Base-by-base conservation (phyloP, 2,329 filamentous ascomycete species). In the Calcarisporium arbuscula region DNA sequence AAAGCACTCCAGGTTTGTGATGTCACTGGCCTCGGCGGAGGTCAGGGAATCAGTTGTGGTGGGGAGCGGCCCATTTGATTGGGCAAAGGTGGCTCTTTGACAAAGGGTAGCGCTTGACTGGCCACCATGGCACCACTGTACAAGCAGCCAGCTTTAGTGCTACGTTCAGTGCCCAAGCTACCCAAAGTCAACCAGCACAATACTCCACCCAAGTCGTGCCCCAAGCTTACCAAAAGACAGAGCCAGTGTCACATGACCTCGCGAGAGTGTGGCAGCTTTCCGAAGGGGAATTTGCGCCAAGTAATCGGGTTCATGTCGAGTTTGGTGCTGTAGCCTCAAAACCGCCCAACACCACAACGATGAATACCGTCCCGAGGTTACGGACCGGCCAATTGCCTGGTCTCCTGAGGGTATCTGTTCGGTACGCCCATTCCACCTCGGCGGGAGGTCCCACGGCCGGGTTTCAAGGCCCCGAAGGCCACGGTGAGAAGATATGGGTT, bases 401-500 rank as follows among this genome's bases (percentile, higher is more conserved):
- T 40, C 48, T 66, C 32, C 50, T 64, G 25, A 53, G 60, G 45
- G 58, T 58, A 42, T 65, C 58, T 45, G 48, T 66, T 43, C 67
- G 69, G 38, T 53, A 62, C 38, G 59, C 48, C 18, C 52, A 57
- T 33, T 49, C 46, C 11, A 42, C 41, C 18, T 41, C 44, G 34
- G 38, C 44, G 28, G 46, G 47, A 38, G 38, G 41, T 22, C 34
- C 44, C n/a, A 40, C 41, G 22, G 47, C 43, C 19, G 50, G 44
- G n/a, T 54, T 49, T 19, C 39, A 49, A 23, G 44, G 40, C 8
- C 51, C 58, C 14, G 50, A 60, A 26, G 62, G 61, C 39, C 72
- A 74, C 39, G 74, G 73, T 49, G 71, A 77, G 60, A 64, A 68
- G 49, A 72, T 79, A 49, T 79, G 66, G 65, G 55, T 77, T 34